Evolutionary conservation across 805 yeast genomes (phyloP), one percentile per base, ranked within the genome.

Genomic region (Metschnikowia lochheadii): DNA sequence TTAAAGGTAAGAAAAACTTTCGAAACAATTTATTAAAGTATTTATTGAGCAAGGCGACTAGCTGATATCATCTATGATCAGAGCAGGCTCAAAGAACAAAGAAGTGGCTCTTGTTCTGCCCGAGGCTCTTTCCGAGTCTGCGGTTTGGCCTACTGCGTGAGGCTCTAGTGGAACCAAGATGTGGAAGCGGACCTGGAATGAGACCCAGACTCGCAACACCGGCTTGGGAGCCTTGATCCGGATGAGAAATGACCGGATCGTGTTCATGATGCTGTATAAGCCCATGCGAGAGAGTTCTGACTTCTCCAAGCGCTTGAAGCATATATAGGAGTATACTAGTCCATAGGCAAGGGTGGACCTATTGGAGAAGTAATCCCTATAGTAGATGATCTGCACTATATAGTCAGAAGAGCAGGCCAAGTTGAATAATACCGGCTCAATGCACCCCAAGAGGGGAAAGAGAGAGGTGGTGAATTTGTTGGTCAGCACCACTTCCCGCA

Each of bases 401-500:
- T 47, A 55, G 38, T 56, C 60, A 1, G 51, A 46, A 10, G 44
- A 51, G 38, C 58, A 49, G 3, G 57, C 60, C 13, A 51, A 21
- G 8, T 50, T 51, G 47, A 56, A 51, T 18, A 55, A 54, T 17
- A 51, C 46, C 6, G 58, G 58, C 38, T 56, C 60, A 6, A 53
- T 32, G 47, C 51, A 51, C 8, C 52, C 49, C 47, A 55, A 48
- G 7, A 56, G 48, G 11, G 55, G 56, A n/a, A 49, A 49, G 14
- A 56, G 46, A 3, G 58, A 48, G 26, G 52, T 48, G 21, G 55
- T 49, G 44, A 55, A 53, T 14, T 53, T 46, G 34, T 44, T 53
- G 1, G 53, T 46, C 6, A 49, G 47, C 40, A 53, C 43, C 23
- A 51, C 51, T 31, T 56, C 60, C 21, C 50, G 56, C 40, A 56